Evolutionary conservation across 2,329 filamentous ascomycete species (phyloP).

Genomic region (Ceratocystis destructans): DNA sequence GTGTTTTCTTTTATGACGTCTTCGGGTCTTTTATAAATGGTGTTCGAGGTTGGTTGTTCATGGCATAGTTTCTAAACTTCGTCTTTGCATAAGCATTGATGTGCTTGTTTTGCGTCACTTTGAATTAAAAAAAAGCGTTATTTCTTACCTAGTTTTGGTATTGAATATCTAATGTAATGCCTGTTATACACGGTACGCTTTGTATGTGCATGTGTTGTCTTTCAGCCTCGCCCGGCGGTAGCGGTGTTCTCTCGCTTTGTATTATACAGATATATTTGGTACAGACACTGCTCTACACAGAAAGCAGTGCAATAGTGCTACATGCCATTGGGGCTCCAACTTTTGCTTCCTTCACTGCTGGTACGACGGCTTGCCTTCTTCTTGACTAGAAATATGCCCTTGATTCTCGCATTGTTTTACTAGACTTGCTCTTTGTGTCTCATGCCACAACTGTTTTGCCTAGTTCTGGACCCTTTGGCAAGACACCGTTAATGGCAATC

Average conservation of each 20-base stretch:
- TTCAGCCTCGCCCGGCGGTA: neutral
- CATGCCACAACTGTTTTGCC: slow-evolving; percentile 12
- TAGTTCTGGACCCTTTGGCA: neutral
- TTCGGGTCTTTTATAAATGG: too few species aligned
- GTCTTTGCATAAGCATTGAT: too few species aligned
- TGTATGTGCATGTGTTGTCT: neutral
- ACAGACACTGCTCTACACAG: slow-evolving; percentile 3
- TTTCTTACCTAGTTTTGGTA: too few species aligned
- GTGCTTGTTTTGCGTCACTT: too few species aligned
- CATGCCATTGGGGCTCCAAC: neutral
- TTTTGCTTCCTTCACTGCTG: neutral
- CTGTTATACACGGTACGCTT: too few species aligned
- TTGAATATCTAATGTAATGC: too few species aligned
- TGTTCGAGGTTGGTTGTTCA: too few species aligned
- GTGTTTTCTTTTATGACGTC: too few species aligned
- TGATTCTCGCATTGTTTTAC: neutral
- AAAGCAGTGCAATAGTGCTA: slow-evolving; percentile 2
- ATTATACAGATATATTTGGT: slow-evolving; percentile 14
- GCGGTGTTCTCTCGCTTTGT: neutral
- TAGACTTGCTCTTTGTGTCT: neutral
- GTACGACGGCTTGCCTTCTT: neutral
- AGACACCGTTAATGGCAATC: slow-evolving; percentile 10
- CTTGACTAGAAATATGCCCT: neutral
- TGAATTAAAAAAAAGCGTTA: too few species aligned
- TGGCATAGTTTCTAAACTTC: too few species aligned